A percentile compares a stretch with the other conserved stretches of the same genome.
Evolutionary conservation across 495 filamentous ascomycete species (phyloP).

Genomic region (Penicillium samsonianum): DNA sequence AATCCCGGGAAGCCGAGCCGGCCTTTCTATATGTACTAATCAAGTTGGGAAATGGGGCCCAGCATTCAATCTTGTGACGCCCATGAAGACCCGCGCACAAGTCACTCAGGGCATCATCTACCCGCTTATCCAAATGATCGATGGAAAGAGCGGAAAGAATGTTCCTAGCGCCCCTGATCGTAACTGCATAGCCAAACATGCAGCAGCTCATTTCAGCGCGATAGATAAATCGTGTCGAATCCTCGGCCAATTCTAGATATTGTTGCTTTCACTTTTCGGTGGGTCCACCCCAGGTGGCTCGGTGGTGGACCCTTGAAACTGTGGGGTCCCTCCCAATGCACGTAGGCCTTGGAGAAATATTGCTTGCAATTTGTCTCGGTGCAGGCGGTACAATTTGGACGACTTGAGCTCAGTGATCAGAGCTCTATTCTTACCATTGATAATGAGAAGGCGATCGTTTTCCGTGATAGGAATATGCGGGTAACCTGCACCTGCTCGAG

Average conservation of each 20-base stretch:
- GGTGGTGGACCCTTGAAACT: constrained; percentile 17
- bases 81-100: constrained; percentile 26
- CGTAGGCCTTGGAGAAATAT: too few relatives aligned
- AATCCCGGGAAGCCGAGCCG: constrained; percentile 23
- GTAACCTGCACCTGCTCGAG: too few relatives aligned
- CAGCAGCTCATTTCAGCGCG: constrained; percentile 30
- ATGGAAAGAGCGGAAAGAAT: constrained; percentile 43
- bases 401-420: too few relatives aligned
- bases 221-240: constrained; percentile 37
- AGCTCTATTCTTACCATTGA: too few relatives aligned
- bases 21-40: constrained; percentile 29
- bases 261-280: constrained; percentile 24
- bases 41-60: constrained; percentile 31
- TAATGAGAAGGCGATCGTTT: too few relatives aligned
- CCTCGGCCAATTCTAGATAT: constrained; percentile 19
- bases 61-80: constrained; percentile 31
- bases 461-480: too few relatives aligned
- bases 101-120: constrained; percentile 32
- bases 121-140: constrained; percentile 25
- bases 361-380: too few relatives aligned
- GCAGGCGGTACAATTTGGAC: too few relatives aligned
- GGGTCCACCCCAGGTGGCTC: constrained; percentile 22
- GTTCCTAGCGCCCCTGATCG: constrained; percentile 52
- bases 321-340: constrained; percentile 26
- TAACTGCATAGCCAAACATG: constrained; percentile 52